Percentiles rank a stretch among this genome's conserved stretches.
These are phyloP conservation scores for Penstemon newberryi DNA, from an alignment of 257 asterid genomes.

Conservation along the genomic window DNA sequence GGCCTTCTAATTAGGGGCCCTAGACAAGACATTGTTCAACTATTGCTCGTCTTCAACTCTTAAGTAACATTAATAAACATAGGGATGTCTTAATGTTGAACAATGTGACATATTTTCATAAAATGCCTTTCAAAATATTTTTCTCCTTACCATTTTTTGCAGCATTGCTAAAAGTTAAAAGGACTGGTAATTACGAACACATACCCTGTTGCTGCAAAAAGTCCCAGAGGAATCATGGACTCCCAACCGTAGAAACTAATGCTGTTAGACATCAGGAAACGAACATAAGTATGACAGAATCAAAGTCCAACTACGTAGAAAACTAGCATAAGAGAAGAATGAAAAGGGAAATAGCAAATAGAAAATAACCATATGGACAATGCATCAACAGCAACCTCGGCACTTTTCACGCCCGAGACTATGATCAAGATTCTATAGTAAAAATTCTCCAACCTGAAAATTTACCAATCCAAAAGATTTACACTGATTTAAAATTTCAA, in stretches of 20 bases:
- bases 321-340: constrained; percentile 1
- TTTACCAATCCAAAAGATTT: constrained; percentile 1
- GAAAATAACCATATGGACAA: constrained; percentile 56
- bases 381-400: constrained; percentile 66
- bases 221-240: constrained; percentile 63
- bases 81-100: background rate
- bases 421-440: constrained; percentile 56
- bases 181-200: constrained; percentile 6
- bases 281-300: constrained; percentile 10
- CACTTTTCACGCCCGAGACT: constrained; percentile 45
- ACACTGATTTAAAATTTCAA: constrained; percentile 6
- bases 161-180: constrained; percentile 1
- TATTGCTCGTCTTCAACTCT: background rate
- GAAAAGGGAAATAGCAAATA: background rate
- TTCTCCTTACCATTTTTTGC: background rate
- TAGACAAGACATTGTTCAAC: too few relatives aligned
- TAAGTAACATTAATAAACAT: background rate
- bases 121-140: too few relatives aligned
- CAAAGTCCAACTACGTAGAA: constrained; percentile 7
- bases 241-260: constrained; percentile 58
- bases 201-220: constrained; percentile 73
- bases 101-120: background rate
- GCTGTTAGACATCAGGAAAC: constrained; percentile 34
- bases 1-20: too few relatives aligned
- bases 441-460: constrained; percentile 60